Conservation (phyloP, 208 protist genomes). For the Trypanosoma platydactyli region DNA sequence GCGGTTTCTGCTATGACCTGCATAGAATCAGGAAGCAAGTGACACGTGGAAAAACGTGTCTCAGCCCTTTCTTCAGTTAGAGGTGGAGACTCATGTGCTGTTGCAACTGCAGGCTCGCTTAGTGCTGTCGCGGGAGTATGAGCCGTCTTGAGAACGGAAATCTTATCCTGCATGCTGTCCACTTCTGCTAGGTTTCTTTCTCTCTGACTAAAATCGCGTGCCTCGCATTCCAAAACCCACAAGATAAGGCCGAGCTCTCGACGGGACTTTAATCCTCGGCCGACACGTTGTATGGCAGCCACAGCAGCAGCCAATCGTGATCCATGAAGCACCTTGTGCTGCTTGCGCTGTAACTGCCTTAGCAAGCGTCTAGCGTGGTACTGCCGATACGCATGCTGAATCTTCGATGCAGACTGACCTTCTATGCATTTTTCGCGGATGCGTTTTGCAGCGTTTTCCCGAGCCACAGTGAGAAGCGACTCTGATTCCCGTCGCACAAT, state of each 20-base stretch:
- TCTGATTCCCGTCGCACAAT: conserved; percentile 36
- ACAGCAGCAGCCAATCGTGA: conserved; percentile 8
- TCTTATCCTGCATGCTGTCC: background rate
- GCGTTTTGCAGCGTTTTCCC: conserved; percentile 49
- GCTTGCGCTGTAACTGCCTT: conserved; percentile 3
- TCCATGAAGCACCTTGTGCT: background rate
- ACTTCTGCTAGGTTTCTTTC: conserved; percentile 6
- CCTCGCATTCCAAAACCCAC: conserved; percentile 35
- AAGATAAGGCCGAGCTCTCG: conserved; percentile 31
- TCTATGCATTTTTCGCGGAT: conserved; percentile 37
- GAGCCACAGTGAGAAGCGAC: conserved; percentile 44
- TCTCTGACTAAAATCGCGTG: conserved; percentile 17
- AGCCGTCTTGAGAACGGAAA: background rate
- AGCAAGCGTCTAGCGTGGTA: conserved; percentile 43
- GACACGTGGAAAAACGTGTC: background rate
- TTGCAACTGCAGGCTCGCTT: background rate
- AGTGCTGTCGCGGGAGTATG: background rate
- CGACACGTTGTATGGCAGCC: conserved; percentile 52
- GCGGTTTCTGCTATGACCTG: background rate
- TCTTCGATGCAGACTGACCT: conserved; percentile 40
- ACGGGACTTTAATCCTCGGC: conserved; percentile 58
- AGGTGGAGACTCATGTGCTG: background rate
- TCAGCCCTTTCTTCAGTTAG: background rate
- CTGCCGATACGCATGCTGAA: conserved; percentile 67
- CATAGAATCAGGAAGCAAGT: background rate